Conservation (phyloP, 208 protist genomes). For the Acanthamoeba triangularis region DNA sequence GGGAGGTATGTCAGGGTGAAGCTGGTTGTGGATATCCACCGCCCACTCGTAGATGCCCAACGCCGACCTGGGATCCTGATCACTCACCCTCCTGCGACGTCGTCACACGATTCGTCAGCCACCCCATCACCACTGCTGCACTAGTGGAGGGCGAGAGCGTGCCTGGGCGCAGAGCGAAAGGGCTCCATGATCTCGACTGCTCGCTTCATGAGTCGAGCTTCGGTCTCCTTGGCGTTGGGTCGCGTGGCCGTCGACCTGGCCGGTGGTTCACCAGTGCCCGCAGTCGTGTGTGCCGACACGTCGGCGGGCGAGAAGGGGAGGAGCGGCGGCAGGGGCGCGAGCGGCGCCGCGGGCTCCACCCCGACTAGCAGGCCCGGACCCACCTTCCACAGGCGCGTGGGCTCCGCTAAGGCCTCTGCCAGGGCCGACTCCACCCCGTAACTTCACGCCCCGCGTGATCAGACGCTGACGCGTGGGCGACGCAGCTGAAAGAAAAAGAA, state of each 20-base stretch:
- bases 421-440: neutral
- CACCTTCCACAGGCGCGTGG: neutral
- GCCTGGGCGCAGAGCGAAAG: neutral
- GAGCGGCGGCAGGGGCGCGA: neutral
- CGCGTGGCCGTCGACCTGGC: neutral
- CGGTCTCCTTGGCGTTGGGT: neutral
- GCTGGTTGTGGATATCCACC: neutral
- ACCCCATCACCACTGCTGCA: neutral
- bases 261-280: neutral
- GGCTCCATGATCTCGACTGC: slow-evolving; percentile 41
- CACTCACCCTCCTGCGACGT: neutral
- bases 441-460: neutral
- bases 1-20: neutral
- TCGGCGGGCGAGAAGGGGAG: neutral
- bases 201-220: neutral
- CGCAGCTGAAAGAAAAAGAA: neutral
- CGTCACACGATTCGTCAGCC: neutral
- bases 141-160: neutral
- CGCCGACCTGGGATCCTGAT: neutral
- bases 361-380: neutral
- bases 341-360: neutral
- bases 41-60: slow-evolving; percentile 32
- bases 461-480: neutral
- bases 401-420: neutral
- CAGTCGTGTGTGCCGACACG: neutral